Conservation (phyloP, 371 early-diverging fungal genomes). For the Homolaphlyctis polyrhiza region DNA sequence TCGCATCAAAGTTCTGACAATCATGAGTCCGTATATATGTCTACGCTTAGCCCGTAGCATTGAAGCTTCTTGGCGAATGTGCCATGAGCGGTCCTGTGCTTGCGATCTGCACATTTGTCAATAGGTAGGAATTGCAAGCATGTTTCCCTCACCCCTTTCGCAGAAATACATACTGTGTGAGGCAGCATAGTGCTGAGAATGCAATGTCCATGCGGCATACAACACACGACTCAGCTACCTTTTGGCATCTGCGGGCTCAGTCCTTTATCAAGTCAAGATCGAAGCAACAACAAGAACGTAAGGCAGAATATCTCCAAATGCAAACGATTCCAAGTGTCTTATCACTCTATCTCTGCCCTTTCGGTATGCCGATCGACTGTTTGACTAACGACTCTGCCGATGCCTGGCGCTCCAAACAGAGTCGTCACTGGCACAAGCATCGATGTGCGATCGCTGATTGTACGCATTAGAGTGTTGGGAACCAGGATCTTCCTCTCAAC, state of each 20-base stretch:
- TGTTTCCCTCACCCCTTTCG: background rate
- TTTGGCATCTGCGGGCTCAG: constrained; percentile 20
- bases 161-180: too few species aligned
- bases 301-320: background rate
- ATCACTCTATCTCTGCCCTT: too few species aligned
- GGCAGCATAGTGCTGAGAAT: background rate
- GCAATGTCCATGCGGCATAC: background rate
- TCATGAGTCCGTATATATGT: too few species aligned
- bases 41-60: background rate
- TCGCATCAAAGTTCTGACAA: too few species aligned
- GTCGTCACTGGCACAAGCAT: background rate
- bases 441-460: background rate
- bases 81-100: constrained; percentile 18
- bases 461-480: background rate
- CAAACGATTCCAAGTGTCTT: too few species aligned
- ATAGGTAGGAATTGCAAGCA: constrained; percentile 12
- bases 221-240: constrained; percentile 22
- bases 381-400: too few species aligned
- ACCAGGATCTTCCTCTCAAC: background rate
- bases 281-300: constrained; percentile 30
- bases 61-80: constrained; percentile 26
- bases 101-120: constrained; percentile 24
- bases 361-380: too few species aligned
- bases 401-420: too few species aligned
- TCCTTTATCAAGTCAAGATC: constrained; percentile 31